Conservation (phyloP, 768 basidiomycete species). For the Pulveroboletus sp. region DNA sequence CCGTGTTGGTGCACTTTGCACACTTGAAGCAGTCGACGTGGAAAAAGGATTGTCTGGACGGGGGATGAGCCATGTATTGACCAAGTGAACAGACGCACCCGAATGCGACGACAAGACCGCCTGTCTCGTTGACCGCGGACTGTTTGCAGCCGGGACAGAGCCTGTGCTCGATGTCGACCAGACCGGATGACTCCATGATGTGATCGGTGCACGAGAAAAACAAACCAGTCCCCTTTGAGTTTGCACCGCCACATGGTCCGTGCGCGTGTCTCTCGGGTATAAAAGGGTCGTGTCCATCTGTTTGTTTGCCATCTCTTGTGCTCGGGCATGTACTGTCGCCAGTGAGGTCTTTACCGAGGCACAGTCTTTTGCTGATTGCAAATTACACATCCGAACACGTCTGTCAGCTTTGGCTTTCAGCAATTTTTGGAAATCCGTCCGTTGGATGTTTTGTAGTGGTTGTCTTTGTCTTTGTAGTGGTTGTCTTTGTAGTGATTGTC, state of each 20-base stretch:
- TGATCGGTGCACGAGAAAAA: neutral
- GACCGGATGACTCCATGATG: slow-evolving; percentile 3
- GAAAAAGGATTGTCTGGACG: slow-evolving; percentile 82
- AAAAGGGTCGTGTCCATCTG: neutral
- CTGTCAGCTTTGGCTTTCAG: slow-evolving; percentile 84
- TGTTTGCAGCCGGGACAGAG: slow-evolving; percentile 80
- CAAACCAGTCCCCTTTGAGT: neutral
- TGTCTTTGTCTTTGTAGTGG: too few species aligned
- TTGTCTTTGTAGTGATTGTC: too few species aligned
- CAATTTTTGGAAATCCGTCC: slow-evolving; percentile 79
- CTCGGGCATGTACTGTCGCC: slow-evolving; percentile 94
- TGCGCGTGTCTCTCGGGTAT: slow-evolving; percentile 9
- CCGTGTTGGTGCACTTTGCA: slow-evolving; percentile 89
- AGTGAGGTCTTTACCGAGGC: slow-evolving; percentile 96
- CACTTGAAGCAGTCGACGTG: slow-evolving; percentile 96
- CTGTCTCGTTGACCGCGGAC: slow-evolving; percentile 76
- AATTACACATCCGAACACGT: slow-evolving; percentile 97
- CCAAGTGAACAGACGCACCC: slow-evolving; percentile 62
- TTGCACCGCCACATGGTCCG: slow-evolving; percentile 20
- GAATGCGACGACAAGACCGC: slow-evolving; percentile 91
- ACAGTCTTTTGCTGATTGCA: slow-evolving; percentile 96
- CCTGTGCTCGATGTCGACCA: slow-evolving; percentile 46
- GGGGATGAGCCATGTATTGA: slow-evolving; percentile 12
- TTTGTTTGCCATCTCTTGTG: slow-evolving; percentile 72
- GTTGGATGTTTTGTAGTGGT: too few species aligned